These are phyloP conservation scores for Quercus engelmannii DNA, from an alignment of 306 rosid species.

Conservation along the genomic window DNA sequence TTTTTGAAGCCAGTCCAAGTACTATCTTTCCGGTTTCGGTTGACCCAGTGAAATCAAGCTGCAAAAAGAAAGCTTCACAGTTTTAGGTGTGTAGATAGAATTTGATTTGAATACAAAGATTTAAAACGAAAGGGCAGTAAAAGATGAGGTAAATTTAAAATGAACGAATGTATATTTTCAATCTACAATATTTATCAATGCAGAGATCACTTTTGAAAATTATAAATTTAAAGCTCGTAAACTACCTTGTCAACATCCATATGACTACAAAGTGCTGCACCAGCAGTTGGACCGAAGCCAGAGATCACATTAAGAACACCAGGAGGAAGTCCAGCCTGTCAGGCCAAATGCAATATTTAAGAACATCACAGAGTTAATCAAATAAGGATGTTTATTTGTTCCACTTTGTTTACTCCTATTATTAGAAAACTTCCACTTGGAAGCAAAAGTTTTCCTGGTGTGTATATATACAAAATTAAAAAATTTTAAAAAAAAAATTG, in stretches of 20 bases:
- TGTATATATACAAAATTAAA: neutral
- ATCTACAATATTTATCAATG: neutral
- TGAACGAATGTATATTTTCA: neutral
- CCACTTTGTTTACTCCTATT: neutral
- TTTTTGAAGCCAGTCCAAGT: slow-evolving; percentile 47
- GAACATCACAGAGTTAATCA: neutral
- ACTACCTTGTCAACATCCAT: slow-evolving; percentile 78
- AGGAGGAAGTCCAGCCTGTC: slow-evolving; percentile 78
- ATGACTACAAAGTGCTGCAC: slow-evolving; percentile 71
- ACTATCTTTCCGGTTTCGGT: slow-evolving; percentile 54
- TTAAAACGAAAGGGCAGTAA: neutral
- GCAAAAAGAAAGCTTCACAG: slow-evolving; percentile 15
- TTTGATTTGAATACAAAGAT: neutral
- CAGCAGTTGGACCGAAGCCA: slow-evolving; percentile 77
- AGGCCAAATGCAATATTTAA: slow-evolving; percentile 12
- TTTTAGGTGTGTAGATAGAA: slow-evolving; percentile 7
- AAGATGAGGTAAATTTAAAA: neutral
- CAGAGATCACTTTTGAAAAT: neutral
- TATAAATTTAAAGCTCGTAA: neutral
- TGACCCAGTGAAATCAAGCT: slow-evolving; percentile 86
- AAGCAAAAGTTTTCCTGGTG: neutral
- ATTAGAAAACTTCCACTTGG: neutral
- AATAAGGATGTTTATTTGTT: no score
- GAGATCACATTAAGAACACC: slow-evolving; percentile 67
- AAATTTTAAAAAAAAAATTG: neutral